Evolutionary conservation across 2,329 filamentous ascomycete species (phyloP), one percentile per base, ranked within the genome.

Genomic region (Trichoderma harzianum): DNA sequence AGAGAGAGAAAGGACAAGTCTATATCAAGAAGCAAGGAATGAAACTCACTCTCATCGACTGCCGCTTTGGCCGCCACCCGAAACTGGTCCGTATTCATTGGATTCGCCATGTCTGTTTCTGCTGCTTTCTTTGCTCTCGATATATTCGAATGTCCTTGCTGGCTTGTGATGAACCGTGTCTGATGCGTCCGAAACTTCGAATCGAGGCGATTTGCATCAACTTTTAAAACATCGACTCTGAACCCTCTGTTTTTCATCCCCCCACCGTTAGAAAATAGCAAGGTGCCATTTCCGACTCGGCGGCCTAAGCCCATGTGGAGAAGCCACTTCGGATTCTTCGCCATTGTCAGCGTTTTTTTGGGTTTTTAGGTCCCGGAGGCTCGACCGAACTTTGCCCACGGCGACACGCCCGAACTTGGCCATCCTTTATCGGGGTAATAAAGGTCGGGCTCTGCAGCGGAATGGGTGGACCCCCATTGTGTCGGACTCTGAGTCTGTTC

Each of bases 61-160:
- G 92, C 91, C 71, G 90, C 88, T 74, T 93, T 89, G 58, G 93
- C 94, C 74, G 93, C 93, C 73, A 89, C 84, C 74, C 90, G 88
- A 82, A 97, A 98, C 77, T 95, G 89, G 70, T 91, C 84, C 32
- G 91, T 90, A 78, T 97, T 90, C 95, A 97, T 97, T 34, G 68
- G 57, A 39, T 63, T 32, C 16, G 63, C 43, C 43, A 72, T 68
- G 28, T 34, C 34, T 63, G n/a, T 58, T n/a, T 55, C 47, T 58
- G 34, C n/a, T 64, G 30, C 58, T 51, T n/a, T 53, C 32, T 47
- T 26, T n/a, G 63, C 18, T 1, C 7, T 66, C 24, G 47, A 16
- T 39, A n/a, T 57, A 10, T 24, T 6, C 12, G 21, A 7, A 18
- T 12, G 16, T 16, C 21, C 34, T 34, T 36, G 32, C 36, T 51